Evolutionary conservation across 2,329 filamentous ascomycete species (phyloP), one percentile per base, ranked within the genome.

Genomic region (Chaetomiaceae sp.): DNA sequence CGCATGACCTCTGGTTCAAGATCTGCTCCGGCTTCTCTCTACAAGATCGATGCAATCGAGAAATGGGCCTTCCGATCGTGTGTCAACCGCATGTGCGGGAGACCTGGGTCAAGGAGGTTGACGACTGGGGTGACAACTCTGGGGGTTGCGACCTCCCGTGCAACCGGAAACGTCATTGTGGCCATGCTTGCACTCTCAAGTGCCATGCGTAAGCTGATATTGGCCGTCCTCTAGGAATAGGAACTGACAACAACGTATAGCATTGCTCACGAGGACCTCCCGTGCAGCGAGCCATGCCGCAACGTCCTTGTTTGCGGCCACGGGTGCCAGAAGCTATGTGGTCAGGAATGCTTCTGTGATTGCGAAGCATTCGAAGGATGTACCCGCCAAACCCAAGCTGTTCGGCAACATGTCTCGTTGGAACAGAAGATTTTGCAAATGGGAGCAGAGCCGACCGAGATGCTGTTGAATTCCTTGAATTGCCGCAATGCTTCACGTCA

Each of bases 61-160:
- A 65, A 21, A 66, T 66, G n/a, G 67, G 72, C 2, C 61, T 92
- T 0, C 86, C 86, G 1, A 65, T 91, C 13, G 74, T 74, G 5
- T 94, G 89, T 62, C 62, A 70, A 5, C 79, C 76, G 0, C 88
- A 92, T 63, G 64, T 69, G 0, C 71, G 65, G 1, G 74, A 72
- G 25, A 78, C 72, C 0, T 71, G 74, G 41, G 76, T 90, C 27
- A 67, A 71, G 45, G 71, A 78, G 10, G 69, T 78, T 0, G 67
- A 75, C 1, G 75, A 82, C 16, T 89, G 67, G 62, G 69, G 58
- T 4, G 66, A 66, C 1, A 71, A 76, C 13, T 69, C 73, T 48
- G 83, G 79, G 18, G 82, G 79, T 5, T 86, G 79, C 65, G 60
- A 70, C 46, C 54, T 60, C 42, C 65, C 53, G 25, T 88, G 81